Evolutionary conservation across 495 filamentous ascomycete species (phyloP), one percentile per base, ranked within the genome.

Genomic region (Neurospora pannonica): DNA sequence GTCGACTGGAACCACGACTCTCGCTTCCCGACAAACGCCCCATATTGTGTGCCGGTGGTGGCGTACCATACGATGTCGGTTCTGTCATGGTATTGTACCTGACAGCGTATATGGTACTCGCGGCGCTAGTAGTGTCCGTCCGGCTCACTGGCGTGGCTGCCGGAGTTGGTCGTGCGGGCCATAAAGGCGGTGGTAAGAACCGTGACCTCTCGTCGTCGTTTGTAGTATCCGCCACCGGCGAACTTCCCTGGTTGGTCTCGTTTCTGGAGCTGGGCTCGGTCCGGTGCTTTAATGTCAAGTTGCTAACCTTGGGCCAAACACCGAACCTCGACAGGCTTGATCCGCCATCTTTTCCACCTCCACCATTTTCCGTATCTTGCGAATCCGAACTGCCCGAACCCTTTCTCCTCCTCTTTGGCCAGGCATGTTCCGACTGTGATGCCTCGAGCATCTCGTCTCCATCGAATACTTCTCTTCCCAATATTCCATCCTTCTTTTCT

Each of bases 371-470:
- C 36, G 79, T 79, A 7, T 81, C 71, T 2, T 79, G 76, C 37
- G 79, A 79, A 9, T 81, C 81, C 31, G 75, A 75, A 70, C 77
- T 78, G 40, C 76, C 80, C 42, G 71, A 78, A 15, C 74, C 75
- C 37, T 81, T 84, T 71, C 78, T 83, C 62, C 78, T 81, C 71
- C 80, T 76, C 60, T 81, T 80, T 13, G 81, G 74, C 78, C 82
- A 82, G 69, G 78, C 75, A 42, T 80, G 71, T 60, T 86, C 82
- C 31, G 81, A 79, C 17, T 90, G 89, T 11, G 90, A 92, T 31
- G 91, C 85, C 31, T 97, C 94, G 42, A 97, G 84, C 93, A 97
- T 97, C 81, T 99, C 96, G 76, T 99, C 96, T 17, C 95, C 97
- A 78, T 98, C 96, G 76, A 98, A 98, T 0, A 98, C 89, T 79